Percentiles rank a stretch among this genome's conserved stretches.
These are phyloP conservation scores for Oidiodendron maius DNA, from an alignment of 495 filamentous ascomycete species.

Conservation along the genomic window DNA sequence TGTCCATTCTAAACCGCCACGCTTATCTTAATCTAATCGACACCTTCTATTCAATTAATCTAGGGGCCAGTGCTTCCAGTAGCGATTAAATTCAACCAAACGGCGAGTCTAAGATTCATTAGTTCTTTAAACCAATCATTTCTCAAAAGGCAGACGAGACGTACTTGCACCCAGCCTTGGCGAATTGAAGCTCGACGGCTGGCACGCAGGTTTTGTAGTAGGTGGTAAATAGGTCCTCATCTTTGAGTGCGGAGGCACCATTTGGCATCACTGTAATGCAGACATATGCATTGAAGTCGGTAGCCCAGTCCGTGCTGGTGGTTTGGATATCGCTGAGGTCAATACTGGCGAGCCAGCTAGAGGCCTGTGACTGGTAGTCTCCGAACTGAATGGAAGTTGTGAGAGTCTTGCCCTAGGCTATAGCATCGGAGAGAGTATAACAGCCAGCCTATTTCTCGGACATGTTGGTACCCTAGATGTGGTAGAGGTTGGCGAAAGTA, in stretches of 20 bases:
- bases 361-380: slow-evolving; percentile 35
- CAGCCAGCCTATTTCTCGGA: slow-evolving; percentile 30
- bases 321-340: slow-evolving; percentile 28
- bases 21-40: no score
- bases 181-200: slow-evolving; percentile 56
- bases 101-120: slow-evolving; percentile 8
- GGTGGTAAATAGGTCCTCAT: slow-evolving; percentile 37
- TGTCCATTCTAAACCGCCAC: no score
- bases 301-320: slow-evolving; percentile 46
- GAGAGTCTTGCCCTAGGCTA: slow-evolving; percentile 30
- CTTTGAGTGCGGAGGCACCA: slow-evolving; percentile 41
- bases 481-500: slow-evolving; percentile 51
- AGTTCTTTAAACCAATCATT: slow-evolving; percentile 1
- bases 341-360: slow-evolving; percentile 42
- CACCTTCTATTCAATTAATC: no score
- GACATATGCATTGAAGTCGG: slow-evolving; percentile 50
- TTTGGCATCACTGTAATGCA: slow-evolving; percentile 47
- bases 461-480: slow-evolving; percentile 18
- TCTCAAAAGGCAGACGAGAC: no score
- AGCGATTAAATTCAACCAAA: slow-evolving; percentile 16
- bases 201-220: slow-evolving; percentile 49
- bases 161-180: slow-evolving; percentile 53
- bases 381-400: slow-evolving; percentile 39
- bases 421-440: slow-evolving; percentile 26
- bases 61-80: slow-evolving; percentile 8